These are phyloP conservation scores for Boletellus emodensis DNA, from an alignment of 768 basidiomycete genomes.

Conservation along the genomic window DNA sequence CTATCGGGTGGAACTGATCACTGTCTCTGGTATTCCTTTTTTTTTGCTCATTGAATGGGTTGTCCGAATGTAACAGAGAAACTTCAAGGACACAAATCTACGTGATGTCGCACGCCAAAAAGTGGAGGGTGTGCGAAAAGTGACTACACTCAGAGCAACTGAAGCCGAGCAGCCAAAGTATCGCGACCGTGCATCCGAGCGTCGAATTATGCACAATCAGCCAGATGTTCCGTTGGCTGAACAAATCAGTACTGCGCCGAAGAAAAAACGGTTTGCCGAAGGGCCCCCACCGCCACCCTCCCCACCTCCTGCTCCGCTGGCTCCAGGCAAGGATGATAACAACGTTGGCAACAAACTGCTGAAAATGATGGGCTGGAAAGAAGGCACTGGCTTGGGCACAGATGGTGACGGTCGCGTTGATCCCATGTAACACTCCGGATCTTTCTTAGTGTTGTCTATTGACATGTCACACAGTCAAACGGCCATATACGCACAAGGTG, in stretches of 20 bases:
- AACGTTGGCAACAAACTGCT: slow-evolving; percentile 92
- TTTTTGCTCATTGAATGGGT: not conserved
- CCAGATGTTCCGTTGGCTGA: slow-evolving; percentile 74
- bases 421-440: slow-evolving; percentile 56
- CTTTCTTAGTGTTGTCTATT: slow-evolving; percentile 3
- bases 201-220: slow-evolving; percentile 87
- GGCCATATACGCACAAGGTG: slow-evolving; percentile 82
- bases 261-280: slow-evolving; percentile 46
- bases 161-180: slow-evolving; percentile 71
- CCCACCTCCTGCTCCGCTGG: slow-evolving; percentile 58
- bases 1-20: slow-evolving; percentile 28
- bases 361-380: slow-evolving; percentile 98
- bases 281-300: slow-evolving; percentile 59
- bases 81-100: slow-evolving; percentile 67
- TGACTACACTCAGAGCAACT: slow-evolving; percentile 20
- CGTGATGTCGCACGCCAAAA: slow-evolving; percentile 76
- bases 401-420: slow-evolving; percentile 82
- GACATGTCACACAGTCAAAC: slow-evolving; percentile 53
- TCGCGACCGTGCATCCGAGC: slow-evolving; percentile 91
- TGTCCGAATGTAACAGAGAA: slow-evolving; percentile 57
- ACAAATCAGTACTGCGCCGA: slow-evolving; percentile 33
- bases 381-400: slow-evolving; percentile 81
- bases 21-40: slow-evolving; percentile 17
- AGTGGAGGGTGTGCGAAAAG: slow-evolving; percentile 42
- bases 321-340: slow-evolving; percentile 73